Evolutionary conservation across 169 alveolate species (phyloP).

Genomic region (Eimeria sp.): DNA sequence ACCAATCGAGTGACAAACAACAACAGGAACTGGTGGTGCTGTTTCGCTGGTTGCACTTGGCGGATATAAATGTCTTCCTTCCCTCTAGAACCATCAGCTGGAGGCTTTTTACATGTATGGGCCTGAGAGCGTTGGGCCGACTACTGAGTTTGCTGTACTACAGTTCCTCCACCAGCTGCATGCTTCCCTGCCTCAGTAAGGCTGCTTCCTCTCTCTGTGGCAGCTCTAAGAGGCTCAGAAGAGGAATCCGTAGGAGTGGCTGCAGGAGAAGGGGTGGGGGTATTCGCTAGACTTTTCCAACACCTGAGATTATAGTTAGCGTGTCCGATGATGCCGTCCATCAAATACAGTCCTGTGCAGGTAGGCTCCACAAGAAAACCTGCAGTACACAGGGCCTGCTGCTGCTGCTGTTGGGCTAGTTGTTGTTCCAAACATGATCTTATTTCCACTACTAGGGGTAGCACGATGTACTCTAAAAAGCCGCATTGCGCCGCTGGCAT

Average conservation of each 20-base stretch:
- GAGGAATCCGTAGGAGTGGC: neutral
- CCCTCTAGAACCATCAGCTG: neutral
- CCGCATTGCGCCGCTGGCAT: conserved; percentile 92
- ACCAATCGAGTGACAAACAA: neutral
- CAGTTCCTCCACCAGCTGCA: neutral
- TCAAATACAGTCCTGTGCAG: conserved; percentile 50
- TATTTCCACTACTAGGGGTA: conserved; percentile 88
- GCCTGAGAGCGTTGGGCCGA: neutral
- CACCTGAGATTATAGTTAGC: conserved; percentile 59
- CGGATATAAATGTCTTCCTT: neutral
- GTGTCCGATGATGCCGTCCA: conserved; percentile 46
- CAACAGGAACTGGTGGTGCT: neutral
- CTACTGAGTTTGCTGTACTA: neutral
- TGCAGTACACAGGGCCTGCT: neutral
- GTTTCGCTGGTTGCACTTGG: neutral
- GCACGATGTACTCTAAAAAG: conserved; percentile 90
- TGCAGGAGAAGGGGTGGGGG: neutral
- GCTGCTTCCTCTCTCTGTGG: neutral
- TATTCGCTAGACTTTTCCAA: conserved; percentile 40
- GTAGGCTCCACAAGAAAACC: neutral
- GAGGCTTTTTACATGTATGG: neutral
- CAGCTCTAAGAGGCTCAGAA: neutral
- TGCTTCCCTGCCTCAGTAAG: neutral
- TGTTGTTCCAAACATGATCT: conserved; percentile 65
- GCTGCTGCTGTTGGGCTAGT: neutral